Evolutionary conservation across 352 stramenopile genomes (phyloP), one percentile per base, ranked within the genome.

Genomic region (Phytophthora rubi): DNA sequence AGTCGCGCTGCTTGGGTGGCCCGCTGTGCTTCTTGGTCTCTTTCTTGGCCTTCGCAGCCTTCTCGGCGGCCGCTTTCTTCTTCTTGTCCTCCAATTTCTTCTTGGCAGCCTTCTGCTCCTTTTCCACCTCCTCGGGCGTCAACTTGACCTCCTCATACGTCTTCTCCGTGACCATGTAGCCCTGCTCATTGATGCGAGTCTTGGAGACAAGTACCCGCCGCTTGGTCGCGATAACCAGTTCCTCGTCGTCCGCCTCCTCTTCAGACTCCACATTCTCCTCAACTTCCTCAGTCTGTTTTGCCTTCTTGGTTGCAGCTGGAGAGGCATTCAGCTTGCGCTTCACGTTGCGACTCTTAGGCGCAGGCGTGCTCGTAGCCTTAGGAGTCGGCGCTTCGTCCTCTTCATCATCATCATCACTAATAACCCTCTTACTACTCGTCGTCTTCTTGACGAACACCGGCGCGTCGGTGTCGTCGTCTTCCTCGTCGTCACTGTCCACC

Each of bases 121-220:
- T 73, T 45, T 78, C 74, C 39, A 91, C 71, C 53, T 91, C 81
- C 51, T 90, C 81, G 2, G 68, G 51, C 44, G 81, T 89, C 30
- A 92, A 64, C 54, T 93, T 80, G 39, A 92, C 79, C 44, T 93
- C 85, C 32, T 95, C 81, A 45, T 83, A 89, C 42, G 72, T 75
- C 52, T 89, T 89, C 70, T 95, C 88, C 30, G 86, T 95, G 30
- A 93, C 84, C 88, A 95, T 95, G 77, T 95, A 95, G 26, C 88
- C 88, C 53, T 91, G 68, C 28, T 93, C 83, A 52, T 90, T 93
- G 65, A 95, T 91, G 55, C 79, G 76, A 44, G 86, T 92, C 71
- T 91, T 95, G 37, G 70, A 83, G 37, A 92, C 77, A 15, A 88
- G 62, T 51, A 89, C 67, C 9, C 77, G 74, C n/a, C 84, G 77